A percentile compares a stretch with the other conserved stretches of the same genome.
These are phyloP conservation scores for Elaeis oleifera DNA, from an alignment of 202 grass and related monocot species.

Conservation along the genomic window DNA sequence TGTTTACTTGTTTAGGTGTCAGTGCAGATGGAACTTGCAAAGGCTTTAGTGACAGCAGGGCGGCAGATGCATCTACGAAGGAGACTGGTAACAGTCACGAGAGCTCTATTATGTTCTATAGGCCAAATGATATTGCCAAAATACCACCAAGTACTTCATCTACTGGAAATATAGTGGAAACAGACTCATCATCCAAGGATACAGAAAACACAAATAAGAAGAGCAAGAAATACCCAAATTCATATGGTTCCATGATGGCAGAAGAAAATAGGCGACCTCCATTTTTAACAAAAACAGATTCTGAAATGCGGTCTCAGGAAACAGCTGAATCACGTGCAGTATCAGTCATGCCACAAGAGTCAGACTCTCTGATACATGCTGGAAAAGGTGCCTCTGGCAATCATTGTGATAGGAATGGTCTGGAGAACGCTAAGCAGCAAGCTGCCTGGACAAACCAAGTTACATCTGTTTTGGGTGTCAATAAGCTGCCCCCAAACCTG, in stretches of 20 bases:
- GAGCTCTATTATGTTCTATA: slow-evolving; percentile 48
- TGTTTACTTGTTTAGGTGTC: slow-evolving; percentile 27
- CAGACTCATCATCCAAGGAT: slow-evolving; percentile 67
- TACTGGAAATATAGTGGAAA: slow-evolving; percentile 67
- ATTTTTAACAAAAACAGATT: slow-evolving; percentile 31
- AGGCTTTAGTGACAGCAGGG: slow-evolving; percentile 52
- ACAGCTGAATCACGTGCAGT: slow-evolving; percentile 23
- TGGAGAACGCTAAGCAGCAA: slow-evolving; percentile 36
- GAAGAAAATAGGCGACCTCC: slow-evolving; percentile 48
- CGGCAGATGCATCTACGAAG: slow-evolving; percentile 59
- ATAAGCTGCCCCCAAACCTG: slow-evolving; percentile 30
- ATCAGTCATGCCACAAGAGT: slow-evolving; percentile 26
- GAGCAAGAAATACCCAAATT: slow-evolving; percentile 39
- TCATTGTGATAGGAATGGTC: slow-evolving; percentile 26
- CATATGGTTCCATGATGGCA: slow-evolving; percentile 39
- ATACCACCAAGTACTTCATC: slow-evolving; percentile 40
- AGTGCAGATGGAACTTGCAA: slow-evolving; percentile 34
- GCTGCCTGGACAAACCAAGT: slow-evolving; percentile 39
- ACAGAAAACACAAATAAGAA: slow-evolving; percentile 53
- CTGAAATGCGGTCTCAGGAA: slow-evolving; percentile 41
- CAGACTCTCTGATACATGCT: slow-evolving; percentile 34
- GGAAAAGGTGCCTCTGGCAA: slow-evolving; percentile 29
- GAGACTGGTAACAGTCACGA: slow-evolving; percentile 63
- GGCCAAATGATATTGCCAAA: slow-evolving; percentile 50
- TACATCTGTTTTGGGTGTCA: slow-evolving; percentile 36